phyloP scores from a whole-genome alignment of 352 stramenopile genomes.

The Pythium dissimile region DNA sequence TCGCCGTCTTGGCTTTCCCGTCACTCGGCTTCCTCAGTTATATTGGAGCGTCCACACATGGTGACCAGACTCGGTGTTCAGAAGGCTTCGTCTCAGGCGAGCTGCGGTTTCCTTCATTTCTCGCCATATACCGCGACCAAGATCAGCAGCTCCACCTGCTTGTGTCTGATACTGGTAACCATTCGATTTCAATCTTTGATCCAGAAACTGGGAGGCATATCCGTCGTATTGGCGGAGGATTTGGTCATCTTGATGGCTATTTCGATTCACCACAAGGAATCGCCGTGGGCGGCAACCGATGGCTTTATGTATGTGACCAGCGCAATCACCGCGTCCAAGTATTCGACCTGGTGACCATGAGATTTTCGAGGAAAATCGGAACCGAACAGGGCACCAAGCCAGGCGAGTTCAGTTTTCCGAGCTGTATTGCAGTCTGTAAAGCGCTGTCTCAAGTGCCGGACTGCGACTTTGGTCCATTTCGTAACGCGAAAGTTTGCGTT shows the following conservation, averaged over 20 bases:
- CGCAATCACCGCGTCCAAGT: conserved; percentile 66
- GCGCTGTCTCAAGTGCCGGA: conserved; percentile 27
- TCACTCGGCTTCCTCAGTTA: conserved; percentile 37
- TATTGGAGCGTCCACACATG: conserved; percentile 58
- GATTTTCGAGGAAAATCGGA: conserved; percentile 30
- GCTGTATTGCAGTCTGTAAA: conserved; percentile 36
- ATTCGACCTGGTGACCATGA: conserved; percentile 33
- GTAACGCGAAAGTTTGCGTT: conserved; percentile 46
- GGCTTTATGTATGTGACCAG: conserved; percentile 60
- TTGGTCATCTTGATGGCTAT: conserved; percentile 45
- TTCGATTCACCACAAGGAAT: conserved; percentile 59
- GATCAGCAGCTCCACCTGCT: conserved; percentile 19
- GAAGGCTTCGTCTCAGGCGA: conserved; percentile 48
- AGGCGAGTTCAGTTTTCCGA: conserved; percentile 51
- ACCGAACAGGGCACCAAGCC: conserved; percentile 25
- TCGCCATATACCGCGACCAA: conserved; percentile 21
- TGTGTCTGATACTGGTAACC: conserved; percentile 62
- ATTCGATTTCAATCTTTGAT: conserved; percentile 58
- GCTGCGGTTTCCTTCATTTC: conserved; percentile 42
- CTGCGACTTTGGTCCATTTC: conserved; percentile 51
- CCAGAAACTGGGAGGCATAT: conserved; percentile 27
- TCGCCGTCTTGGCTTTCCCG: conserved; percentile 33
- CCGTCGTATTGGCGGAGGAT: conserved; percentile 42
- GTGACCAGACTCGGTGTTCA: conserved; percentile 39
- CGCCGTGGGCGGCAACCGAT: conserved; percentile 34